Evolutionary conservation across 768 basidiomycete genomes (phyloP), one percentile per base, ranked within the genome.

Genomic region (Chalciporus pseudorubinellus): DNA sequence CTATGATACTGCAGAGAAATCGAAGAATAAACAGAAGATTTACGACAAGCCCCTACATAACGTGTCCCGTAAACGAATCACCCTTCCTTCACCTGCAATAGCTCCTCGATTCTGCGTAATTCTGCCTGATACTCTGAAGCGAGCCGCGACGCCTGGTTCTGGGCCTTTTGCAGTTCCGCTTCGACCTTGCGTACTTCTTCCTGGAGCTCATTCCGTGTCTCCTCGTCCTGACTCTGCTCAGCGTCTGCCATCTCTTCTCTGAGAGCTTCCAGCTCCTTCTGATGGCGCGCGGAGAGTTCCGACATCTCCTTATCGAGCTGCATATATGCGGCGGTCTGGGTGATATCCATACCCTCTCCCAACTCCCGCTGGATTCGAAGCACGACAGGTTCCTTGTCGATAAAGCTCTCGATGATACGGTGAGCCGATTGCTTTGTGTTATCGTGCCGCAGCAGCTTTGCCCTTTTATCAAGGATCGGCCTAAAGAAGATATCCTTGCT

Each of bases 351-450:
- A 7, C 73, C 68, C 45, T 76, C 70, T 28, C 75, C 75, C 13
- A 83, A 67, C 54, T 85, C 83, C 8, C 70, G 63, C 59, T 84
- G 83, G 34, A 85, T 82, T 24, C 72, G 75, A 8, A 84, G 69
- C 0, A 75, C 66, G 3, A 72, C 53, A 0, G 81, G 74, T 4
- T 64, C 60, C 29, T 73, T 76, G 39, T 64, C 57, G 11, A 80
- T 51, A 21, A 84, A 61, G 7, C 64, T 59, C 9, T 71, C 69
- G 0, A 84, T 55, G 53, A 84, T 78, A 2, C 47, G 61, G 29
- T 73, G 74, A 18, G 77, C 78, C 2, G 80, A 80, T 21, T 68
- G 65, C 4, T 64, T 52, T 7, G 73, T 75, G 49, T 74, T 67
- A 40, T 70, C 53, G 58, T 81, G 76, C 10, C 80, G 76, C 18